Conservation (phyloP, 2,329 filamentous ascomycete species). For the Westerdykella sp. region DNA sequence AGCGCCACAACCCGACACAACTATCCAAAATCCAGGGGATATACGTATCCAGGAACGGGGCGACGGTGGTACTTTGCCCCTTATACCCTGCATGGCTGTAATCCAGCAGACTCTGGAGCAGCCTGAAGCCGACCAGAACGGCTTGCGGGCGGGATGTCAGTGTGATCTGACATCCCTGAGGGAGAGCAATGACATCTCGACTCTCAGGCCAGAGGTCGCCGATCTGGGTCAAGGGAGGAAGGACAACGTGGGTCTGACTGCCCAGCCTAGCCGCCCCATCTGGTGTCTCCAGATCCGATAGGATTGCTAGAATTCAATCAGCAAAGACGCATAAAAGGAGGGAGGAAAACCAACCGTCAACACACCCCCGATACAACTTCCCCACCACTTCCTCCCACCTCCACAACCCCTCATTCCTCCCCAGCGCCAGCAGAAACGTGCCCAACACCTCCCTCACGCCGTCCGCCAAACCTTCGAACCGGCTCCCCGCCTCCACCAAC, state of each 20-base stretch:
- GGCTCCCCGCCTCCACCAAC: slow-evolving; percentile 38
- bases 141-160: slow-evolving; percentile 21
- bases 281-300: slow-evolving; percentile 38
- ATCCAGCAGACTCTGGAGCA: slow-evolving; percentile 17
- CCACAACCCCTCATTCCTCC: slow-evolving; percentile 32
- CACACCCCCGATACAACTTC: slow-evolving; percentile 36
- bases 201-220: slow-evolving; percentile 35
- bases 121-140: slow-evolving; percentile 21
- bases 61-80: not conserved
- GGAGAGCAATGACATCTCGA: slow-evolving; percentile 37
- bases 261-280: slow-evolving; percentile 11
- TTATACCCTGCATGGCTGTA: not conserved
- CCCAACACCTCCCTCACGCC: slow-evolving; percentile 33
- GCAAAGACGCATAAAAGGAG: slow-evolving; percentile 2
- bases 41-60: slow-evolving; percentile 10
- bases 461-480: slow-evolving; percentile 38
- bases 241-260: slow-evolving; percentile 19
- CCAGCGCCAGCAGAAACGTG: slow-evolving; percentile 32
- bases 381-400: slow-evolving; percentile 28
- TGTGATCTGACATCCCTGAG: slow-evolving; percentile 34
- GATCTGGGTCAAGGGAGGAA: slow-evolving; percentile 39
- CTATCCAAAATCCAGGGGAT: slow-evolving; percentile 24
- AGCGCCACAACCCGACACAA: slow-evolving; percentile 19
- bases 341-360: slow-evolving; percentile 33
- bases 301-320: slow-evolving; percentile 36